Conservation (phyloP, 257 asterid genomes). For the Verbascum thapsus region DNA sequence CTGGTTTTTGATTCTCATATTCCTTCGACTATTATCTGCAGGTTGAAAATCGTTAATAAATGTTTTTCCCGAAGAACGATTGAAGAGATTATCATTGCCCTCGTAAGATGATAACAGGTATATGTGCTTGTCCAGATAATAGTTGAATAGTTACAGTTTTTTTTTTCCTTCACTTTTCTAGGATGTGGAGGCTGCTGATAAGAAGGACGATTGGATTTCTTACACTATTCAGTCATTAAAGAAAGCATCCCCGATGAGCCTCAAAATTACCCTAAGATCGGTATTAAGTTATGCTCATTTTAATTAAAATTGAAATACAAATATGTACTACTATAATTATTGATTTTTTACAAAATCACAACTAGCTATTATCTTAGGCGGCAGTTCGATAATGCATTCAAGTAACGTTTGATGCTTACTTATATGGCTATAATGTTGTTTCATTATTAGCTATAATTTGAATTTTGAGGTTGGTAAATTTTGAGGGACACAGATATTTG, state of each 20-base stretch:
- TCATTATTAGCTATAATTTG: too few species aligned
- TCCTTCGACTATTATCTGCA: slow-evolving; percentile 33
- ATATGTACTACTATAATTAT: too few species aligned
- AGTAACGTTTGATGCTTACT: too few species aligned
- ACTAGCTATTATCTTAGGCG: too few species aligned
- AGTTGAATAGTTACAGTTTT: background rate
- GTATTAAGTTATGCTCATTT: slow-evolving; percentile 34
- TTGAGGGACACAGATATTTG: background rate
- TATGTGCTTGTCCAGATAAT: slow-evolving; percentile 4
- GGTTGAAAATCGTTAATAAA: slow-evolving; percentile 60
- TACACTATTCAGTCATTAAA: slow-evolving; percentile 65
- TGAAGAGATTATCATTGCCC: slow-evolving; percentile 71
- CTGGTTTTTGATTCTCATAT: too few species aligned
- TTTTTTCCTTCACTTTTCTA: slow-evolving; percentile 30
- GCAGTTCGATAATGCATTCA: too few species aligned
- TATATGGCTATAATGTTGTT: too few species aligned
- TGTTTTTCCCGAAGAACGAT: slow-evolving; percentile 72
- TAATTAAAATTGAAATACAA: too few species aligned
- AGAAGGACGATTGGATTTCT: slow-evolving; percentile 70
- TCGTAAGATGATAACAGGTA: slow-evolving; percentile 49
- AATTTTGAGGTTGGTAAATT: too few species aligned
- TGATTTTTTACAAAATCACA: too few species aligned
- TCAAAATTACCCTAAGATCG: slow-evolving; percentile 84
- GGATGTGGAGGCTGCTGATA: slow-evolving; percentile 55
- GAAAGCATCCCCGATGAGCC: slow-evolving; percentile 91